A percentile compares a stretch with the other conserved stretches of the same genome.
phyloP scores from a whole-genome alignment of 805 yeast species.

The Yarrowia sp. region DNA sequence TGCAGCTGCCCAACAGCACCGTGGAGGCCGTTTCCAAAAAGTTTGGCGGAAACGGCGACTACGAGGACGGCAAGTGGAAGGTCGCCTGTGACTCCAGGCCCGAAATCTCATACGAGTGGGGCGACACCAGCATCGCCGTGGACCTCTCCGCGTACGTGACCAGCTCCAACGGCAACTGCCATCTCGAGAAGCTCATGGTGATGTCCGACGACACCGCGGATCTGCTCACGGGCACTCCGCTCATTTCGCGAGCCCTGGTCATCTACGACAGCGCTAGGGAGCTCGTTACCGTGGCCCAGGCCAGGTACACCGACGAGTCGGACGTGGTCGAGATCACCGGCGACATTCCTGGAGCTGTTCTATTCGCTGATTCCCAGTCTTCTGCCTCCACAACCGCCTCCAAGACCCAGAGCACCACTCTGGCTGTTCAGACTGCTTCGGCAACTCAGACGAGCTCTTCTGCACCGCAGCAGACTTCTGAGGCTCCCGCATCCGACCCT shows the following conservation, averaged over 20 bases:
- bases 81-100: not conserved
- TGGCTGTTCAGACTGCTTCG: too few species aligned
- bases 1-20: not conserved
- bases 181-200: too few species aligned
- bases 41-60: not conserved
- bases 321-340: not conserved
- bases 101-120: not conserved
- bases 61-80: not conserved
- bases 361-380: too few species aligned
- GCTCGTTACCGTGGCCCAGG: not conserved
- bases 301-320: not conserved
- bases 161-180: not conserved
- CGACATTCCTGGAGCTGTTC: not conserved
- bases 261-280: not conserved
- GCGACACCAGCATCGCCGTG: not conserved
- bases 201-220: too few species aligned
- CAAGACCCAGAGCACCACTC: too few species aligned
- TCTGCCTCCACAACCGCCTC: too few species aligned
- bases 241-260: not conserved
- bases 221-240: not conserved
- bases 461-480: too few species aligned
- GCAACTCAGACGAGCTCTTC: too few species aligned
- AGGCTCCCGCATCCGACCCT: too few species aligned
- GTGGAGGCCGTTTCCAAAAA: not conserved
- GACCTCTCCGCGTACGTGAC: not conserved